Evolutionary conservation across 2,329 filamentous ascomycete species (phyloP), one percentile per base, ranked within the genome.

Genomic region (Aspergillus thermomutatus): DNA sequence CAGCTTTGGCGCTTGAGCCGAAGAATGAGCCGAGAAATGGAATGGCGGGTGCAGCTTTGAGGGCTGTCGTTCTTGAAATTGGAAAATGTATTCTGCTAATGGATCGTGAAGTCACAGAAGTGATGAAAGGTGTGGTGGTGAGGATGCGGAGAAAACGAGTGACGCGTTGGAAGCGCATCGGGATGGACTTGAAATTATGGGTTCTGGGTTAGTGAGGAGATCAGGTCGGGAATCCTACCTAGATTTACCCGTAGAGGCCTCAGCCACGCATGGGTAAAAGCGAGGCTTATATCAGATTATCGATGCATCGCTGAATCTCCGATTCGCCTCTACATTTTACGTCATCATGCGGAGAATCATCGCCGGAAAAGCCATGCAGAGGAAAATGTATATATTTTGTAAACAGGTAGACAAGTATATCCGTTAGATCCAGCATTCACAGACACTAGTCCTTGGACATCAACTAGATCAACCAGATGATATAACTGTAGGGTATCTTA

Each of bases 1-100:
- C 70, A 63, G 81, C 79, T 45, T 77, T 79, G 46, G 78, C 72
- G 52, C 83, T 87, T 54, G 86, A 83, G 56, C 83, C 82, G 68
- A 96, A 96, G 1, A 96, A 78, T 55, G 87, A 85, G 64, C 89
- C 82, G 40, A 96, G 69, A 64, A 96, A 90, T 1, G 92, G 89
- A 67, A 96, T 88, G 1, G 83, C 83, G 53, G 90, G 87, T 85
- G 93, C 91, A 66, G 89, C 88, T 69, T 76, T 78, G 56, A 83
- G 65, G 56, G 74, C 66, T 47, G 70, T 76, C 43, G 65, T 65
- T 66, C 75, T 54, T 9, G 68, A 65, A 63, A 74, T 66, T 61
- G 64, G 56, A 40, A 60, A 54, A 23, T 59, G 60, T 19, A 54
- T 40, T 31, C 56, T 63, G 54, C 52, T 51, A 21, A 64, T 52